These are phyloP conservation scores for Solanum stenotomum DNA, from an alignment of 257 asterid species.

Conservation along the genomic window DNA sequence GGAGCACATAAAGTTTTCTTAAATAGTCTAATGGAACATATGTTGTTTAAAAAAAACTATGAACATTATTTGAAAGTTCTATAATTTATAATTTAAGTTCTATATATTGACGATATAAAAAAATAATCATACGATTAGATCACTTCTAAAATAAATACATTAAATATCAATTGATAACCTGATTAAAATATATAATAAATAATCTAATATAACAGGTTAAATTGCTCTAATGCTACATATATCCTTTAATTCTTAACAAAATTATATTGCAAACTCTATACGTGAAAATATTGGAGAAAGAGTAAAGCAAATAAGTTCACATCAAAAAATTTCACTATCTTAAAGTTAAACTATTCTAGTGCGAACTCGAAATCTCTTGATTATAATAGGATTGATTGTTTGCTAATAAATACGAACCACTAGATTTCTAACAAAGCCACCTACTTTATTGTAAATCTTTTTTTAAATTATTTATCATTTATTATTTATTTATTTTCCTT, in stretches of 20 bases:
- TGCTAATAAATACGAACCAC: background rate
- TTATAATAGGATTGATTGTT: background rate
- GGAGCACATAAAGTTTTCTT: background rate
- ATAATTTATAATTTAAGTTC: background rate
- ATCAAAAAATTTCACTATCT: background rate
- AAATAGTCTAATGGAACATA: background rate
- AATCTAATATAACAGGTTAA: too few relatives aligned
- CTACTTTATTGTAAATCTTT: background rate
- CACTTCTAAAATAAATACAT: background rate
- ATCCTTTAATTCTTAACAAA: background rate
- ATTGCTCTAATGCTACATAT: background rate
- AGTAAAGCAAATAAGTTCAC: background rate
- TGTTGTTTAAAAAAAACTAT: background rate
- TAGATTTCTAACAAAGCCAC: background rate
- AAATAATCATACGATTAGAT: rapidly evolving
- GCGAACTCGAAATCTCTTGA: background rate
- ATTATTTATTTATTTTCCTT: background rate
- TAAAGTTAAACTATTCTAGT: background rate
- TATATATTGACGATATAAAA: background rate
- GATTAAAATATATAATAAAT: too few relatives aligned
- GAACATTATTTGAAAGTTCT: background rate
- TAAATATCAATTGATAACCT: background rate
- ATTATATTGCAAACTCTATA: rapidly evolving
- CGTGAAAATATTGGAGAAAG: background rate
- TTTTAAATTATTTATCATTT: background rate